Evolutionary conservation across 495 filamentous ascomycete species (phyloP).

Genomic region (Penicillium samsonianum): DNA sequence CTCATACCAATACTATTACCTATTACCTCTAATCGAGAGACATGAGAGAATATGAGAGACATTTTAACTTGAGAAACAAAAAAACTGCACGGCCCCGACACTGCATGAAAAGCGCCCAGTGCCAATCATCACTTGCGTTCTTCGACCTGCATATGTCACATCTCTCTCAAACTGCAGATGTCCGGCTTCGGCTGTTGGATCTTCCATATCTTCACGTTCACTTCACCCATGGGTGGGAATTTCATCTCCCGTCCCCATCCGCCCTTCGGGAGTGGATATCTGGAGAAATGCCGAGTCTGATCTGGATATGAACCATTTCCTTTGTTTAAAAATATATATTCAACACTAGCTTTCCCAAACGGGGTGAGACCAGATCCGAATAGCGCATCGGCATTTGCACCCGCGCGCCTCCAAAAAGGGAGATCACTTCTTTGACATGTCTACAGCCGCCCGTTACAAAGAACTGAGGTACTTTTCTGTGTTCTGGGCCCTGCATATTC

Average conservation of each 20-base stretch:
- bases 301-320: too few species aligned
- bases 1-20: too few species aligned
- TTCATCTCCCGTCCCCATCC: neutral
- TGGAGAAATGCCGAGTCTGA: constrained; percentile 14
- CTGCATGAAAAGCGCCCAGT: constrained; percentile 4
- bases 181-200: neutral
- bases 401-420: too few species aligned
- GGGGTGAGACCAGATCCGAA: too few species aligned
- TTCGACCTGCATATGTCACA: constrained; percentile 10
- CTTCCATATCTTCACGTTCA: neutral
- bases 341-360: too few species aligned
- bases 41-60: neutral
- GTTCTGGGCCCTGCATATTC: too few species aligned
- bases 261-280: constrained; percentile 6
- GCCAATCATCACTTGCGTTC: constrained; percentile 6
- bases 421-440: too few species aligned
- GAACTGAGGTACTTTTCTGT: too few species aligned
- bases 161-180: neutral
- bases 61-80: neutral
- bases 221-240: neutral
- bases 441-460: too few species aligned
- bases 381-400: too few species aligned
- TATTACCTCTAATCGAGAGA: neutral
- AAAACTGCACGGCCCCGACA: constrained; percentile 4
- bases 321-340: too few species aligned